Conservation (phyloP, 495 filamentous ascomycete species). For the Penicillium desertorum region DNA sequence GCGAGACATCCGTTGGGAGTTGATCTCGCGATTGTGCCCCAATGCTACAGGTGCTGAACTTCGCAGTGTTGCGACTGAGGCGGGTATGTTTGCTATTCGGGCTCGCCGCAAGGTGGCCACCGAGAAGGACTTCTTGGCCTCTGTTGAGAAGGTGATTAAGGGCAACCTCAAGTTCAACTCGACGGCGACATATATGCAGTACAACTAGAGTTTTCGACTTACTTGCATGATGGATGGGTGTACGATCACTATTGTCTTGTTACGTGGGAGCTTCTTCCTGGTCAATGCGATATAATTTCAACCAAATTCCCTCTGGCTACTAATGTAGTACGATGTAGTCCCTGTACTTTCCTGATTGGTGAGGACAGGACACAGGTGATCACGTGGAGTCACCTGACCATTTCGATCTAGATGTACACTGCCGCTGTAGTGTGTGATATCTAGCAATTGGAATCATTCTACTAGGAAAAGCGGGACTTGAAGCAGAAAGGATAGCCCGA, state of each 20-base stretch:
- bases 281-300: constrained; percentile 30
- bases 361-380: background rate
- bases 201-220: constrained; percentile 67
- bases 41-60: constrained; percentile 96
- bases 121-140: constrained; percentile 98
- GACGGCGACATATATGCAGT: constrained; percentile 97
- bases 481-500: background rate
- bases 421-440: background rate
- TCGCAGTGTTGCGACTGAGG: constrained; percentile 95
- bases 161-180: constrained; percentile 99
- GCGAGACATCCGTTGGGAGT: constrained; percentile 97
- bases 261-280: constrained; percentile 17
- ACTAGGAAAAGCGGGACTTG: background rate
- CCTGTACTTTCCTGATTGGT: constrained; percentile 1
- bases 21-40: constrained; percentile 93
- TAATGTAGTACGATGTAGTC: background rate
- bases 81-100: constrained; percentile 97
- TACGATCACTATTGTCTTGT: constrained; percentile 29
- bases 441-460: background rate
- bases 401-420: background rate
- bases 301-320: background rate
- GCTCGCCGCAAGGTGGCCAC: constrained; percentile 96
- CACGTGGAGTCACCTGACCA: background rate
- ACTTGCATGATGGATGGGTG: constrained; percentile 26
- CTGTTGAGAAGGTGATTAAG: constrained; percentile 99